Evolutionary conservation across 495 filamentous ascomycete genomes (phyloP), one percentile per base, ranked within the genome.

Genomic region (Daldinia concentrica): DNA sequence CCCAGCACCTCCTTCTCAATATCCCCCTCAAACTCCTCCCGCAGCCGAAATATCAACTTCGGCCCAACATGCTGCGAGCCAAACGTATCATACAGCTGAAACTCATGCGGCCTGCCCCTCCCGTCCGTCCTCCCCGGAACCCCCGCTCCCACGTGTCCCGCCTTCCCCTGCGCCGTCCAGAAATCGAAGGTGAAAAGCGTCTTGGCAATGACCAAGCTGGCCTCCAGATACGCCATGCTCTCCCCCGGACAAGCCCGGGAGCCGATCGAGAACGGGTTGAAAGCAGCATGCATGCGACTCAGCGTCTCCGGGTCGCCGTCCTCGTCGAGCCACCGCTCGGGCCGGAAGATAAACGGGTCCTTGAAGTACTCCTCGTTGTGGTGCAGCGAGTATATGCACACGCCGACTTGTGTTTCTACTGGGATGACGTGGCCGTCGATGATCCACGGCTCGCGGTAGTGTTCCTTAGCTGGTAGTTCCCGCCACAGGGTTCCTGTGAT

Each of bases 281-380:
- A 85, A 0, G 81, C 82, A 3, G 70, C 69, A 14, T 58, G 56
- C 55, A 66, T 72, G 1, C 52, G 14, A 1, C 48, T 54, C 2
- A 71, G 71, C 6, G 56, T 14, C 34, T 69, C 73, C 7, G 66
- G 24, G 6, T 73, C 73, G 7, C 22, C 29, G 9, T 66, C 50
- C 14, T 82, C 79, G 36, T 9, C 30, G 15, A 89, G 81, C 87
- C 87, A 90, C 19, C 87, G 84, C 63, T 87, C 82, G 0, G 86
- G 87, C 9, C 79, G 66, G 70, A 80, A 89, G 0, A 66, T 62
- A 55, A 81, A 84, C 0, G 89, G 80, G 15, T 85, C 77, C 0
- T 81, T 80, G 74, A 85, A 90, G 79, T 89, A 89, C 8, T 74
- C 27, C 6, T 80, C 77, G 72, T 88, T 83, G 43, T 88, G 87